Conservation (phyloP, 345 rosid species). For the Cardamine occulta region DNA sequence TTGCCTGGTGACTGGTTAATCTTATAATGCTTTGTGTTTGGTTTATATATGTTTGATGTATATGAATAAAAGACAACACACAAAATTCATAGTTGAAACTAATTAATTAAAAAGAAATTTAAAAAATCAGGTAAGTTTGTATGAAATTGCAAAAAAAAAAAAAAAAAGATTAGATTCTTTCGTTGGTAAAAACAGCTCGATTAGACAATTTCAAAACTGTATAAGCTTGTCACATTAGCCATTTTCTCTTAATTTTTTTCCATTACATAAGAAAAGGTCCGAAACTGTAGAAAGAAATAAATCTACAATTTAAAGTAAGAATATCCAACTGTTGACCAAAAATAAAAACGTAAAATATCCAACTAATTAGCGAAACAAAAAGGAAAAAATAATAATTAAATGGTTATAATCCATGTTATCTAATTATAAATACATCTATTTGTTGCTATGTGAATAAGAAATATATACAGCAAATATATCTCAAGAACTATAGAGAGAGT, state of each 20-base stretch:
- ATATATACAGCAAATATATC: neutral
- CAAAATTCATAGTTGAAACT: neutral
- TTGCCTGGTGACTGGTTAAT: no score
- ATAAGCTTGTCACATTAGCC: neutral
- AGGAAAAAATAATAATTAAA: neutral
- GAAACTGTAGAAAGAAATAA: neutral
- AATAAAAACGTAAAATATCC: neutral
- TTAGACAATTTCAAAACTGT: neutral
- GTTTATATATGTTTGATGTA: neutral
- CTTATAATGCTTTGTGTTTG: conserved; percentile 3
- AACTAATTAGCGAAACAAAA: neutral
- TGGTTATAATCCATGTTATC: neutral
- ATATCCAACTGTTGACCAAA: neutral
- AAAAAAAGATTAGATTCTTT: no score
- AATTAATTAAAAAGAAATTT: neutral
- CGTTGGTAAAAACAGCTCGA: no score
- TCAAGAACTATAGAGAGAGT: conserved; percentile 5
- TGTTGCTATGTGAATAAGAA: neutral
- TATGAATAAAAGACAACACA: neutral
- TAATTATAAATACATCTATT: neutral
- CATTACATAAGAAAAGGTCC: no score
- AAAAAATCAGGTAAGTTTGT: neutral
- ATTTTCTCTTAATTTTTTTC: neutral
- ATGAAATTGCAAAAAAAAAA: no score
- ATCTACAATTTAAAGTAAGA: neutral